Conservation (phyloP, 2,329 filamentous ascomycete genomes). For the Fusarium sp. region DNA sequence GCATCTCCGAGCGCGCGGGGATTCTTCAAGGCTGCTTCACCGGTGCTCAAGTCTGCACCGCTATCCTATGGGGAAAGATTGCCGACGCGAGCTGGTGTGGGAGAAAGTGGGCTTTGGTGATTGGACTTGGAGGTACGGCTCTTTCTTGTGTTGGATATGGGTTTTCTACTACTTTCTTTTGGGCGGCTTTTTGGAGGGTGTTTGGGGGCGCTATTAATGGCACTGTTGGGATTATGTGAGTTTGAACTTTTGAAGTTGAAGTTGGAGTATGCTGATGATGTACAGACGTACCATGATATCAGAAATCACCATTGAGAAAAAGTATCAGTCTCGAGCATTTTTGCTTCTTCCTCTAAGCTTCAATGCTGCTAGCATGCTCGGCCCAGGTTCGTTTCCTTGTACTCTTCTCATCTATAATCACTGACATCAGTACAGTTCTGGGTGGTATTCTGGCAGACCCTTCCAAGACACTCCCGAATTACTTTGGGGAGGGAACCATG, state of each 20-base stretch:
- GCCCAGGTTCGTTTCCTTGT: conserved; percentile 50
- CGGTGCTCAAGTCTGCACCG: conserved; percentile 75
- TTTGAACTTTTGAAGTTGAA: not conserved
- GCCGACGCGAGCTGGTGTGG: conserved; percentile 67
- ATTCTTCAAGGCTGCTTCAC: conserved; percentile 76
- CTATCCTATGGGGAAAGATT: conserved; percentile 75
- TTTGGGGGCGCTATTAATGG: conserved; percentile 66
- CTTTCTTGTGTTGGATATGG: conserved; percentile 75
- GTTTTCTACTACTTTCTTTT: conserved; percentile 70
- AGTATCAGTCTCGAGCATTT: conserved; percentile 58
- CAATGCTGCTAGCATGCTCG: conserved; percentile 56
- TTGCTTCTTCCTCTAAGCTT: conserved; percentile 58
- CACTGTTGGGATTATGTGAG: conserved; percentile 59
- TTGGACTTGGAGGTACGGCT: conserved; percentile 72
- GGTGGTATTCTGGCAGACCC: conserved; percentile 75
- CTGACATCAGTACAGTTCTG: conserved; percentile 52
- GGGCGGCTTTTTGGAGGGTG: conserved; percentile 70
- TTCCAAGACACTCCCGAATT: conserved; percentile 63
- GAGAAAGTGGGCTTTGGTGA: conserved; percentile 72
- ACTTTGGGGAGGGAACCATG: conserved; percentile 67
- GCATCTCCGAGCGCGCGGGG: conserved; percentile 72
- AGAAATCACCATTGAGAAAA: conserved; percentile 58
- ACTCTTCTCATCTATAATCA: not conserved
- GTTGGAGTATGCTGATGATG: conserved; percentile 26
- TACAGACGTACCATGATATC: conserved; percentile 58